Evolutionary conservation across 2,329 filamentous ascomycete genomes (phyloP).

Genomic region (Sclerotinia subarctica): DNA sequence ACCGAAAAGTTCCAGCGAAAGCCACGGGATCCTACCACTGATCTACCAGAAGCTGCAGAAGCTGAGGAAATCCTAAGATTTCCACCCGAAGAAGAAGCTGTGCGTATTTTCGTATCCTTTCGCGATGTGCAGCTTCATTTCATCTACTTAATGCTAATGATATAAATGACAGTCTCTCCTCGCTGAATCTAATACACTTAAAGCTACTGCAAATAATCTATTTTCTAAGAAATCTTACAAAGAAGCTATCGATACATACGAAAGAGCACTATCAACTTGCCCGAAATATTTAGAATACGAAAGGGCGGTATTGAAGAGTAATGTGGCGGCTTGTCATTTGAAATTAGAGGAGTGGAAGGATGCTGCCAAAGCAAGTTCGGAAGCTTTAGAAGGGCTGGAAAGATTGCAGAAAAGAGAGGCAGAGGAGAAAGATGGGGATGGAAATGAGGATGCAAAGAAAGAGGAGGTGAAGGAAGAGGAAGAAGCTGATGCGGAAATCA

Average conservation of each 20-base stretch:
- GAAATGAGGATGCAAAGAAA: slow-evolving; percentile 52
- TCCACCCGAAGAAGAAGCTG: slow-evolving; percentile 45
- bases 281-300: slow-evolving; percentile 87
- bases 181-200: slow-evolving; percentile 67
- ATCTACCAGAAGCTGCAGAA: slow-evolving; percentile 28
- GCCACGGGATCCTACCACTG: slow-evolving; percentile 29
- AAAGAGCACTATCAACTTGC: slow-evolving; percentile 72
- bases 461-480: slow-evolving; percentile 39
- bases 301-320: slow-evolving; percentile 80
- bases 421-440: slow-evolving; percentile 38
- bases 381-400: slow-evolving; percentile 70
- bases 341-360: slow-evolving; percentile 85
- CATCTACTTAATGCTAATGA: background rate
- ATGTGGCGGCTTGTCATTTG: slow-evolving; percentile 84
- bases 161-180: slow-evolving; percentile 57
- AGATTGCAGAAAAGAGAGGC: slow-evolving; percentile 46
- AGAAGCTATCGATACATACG: slow-evolving; percentile 78
- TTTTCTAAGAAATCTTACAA: slow-evolving; percentile 71
- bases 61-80: slow-evolving; percentile 39
- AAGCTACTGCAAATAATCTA: slow-evolving; percentile 73
- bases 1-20: slow-evolving; percentile 38
- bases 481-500: slow-evolving; percentile 57
- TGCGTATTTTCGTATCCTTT: slow-evolving; percentile 26
- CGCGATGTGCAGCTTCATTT: background rate
- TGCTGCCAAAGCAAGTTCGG: slow-evolving; percentile 69